Conservation (phyloP, 768 basidiomycete species). For the Filobasidium floriforme region DNA sequence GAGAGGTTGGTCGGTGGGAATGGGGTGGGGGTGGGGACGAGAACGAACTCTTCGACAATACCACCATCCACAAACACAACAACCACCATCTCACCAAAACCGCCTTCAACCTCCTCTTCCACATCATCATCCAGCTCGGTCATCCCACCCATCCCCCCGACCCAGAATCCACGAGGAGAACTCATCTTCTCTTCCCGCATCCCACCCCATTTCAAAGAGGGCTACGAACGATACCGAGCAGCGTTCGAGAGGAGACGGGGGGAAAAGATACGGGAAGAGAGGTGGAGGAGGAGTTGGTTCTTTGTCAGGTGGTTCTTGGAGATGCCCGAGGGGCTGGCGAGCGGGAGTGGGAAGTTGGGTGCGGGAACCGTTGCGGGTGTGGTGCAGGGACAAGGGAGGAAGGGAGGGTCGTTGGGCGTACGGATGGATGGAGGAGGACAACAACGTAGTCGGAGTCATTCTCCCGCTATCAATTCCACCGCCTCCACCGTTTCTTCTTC, state of each 20-base stretch:
- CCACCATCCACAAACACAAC: constrained; percentile 39
- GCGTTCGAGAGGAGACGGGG: constrained; percentile 74
- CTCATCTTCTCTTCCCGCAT: constrained; percentile 91
- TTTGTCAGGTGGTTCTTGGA: constrained; percentile 5
- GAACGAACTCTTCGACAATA: constrained; percentile 44
- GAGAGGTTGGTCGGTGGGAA: not conserved
- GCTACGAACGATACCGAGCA: constrained; percentile 83
- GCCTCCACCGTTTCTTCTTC: not conserved
- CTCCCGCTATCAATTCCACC: not conserved
- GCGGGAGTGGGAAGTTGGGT: not conserved
- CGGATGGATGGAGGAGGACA: not conserved
- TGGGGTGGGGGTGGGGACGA: not conserved
- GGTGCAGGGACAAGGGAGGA: not conserved
- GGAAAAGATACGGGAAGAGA: constrained; percentile 46
- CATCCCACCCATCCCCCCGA: constrained; percentile 77
- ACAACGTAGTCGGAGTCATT: not conserved
- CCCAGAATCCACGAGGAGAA: constrained; percentile 85
- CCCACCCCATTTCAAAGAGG: constrained; percentile 70
- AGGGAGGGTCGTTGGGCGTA: not conserved
- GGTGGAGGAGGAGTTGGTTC: constrained; percentile 6
- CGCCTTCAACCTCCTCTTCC: constrained; percentile 31
- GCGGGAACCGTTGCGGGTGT: not conserved
- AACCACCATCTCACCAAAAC: not conserved
- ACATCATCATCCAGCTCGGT: too few species aligned
- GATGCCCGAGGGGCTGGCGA: not conserved